These are phyloP conservation scores for Cucumis melo DNA, from an alignment of 306 rosid genomes.

Conservation along the genomic window DNA sequence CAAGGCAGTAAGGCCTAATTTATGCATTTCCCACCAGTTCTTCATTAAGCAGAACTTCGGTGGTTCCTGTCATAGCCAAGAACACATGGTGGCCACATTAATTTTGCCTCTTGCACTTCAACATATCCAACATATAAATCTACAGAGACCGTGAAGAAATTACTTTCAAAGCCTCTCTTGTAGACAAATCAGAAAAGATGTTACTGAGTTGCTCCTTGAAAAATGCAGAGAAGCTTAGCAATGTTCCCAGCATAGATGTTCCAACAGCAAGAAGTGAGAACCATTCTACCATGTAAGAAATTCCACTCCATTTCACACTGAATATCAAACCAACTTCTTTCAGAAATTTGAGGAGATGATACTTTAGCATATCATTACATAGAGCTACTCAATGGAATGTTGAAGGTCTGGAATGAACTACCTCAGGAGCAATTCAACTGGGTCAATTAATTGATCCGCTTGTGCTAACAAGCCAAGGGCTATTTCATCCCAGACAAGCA, in stretches of 20 bases:
- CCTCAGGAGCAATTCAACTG: constrained; percentile 53
- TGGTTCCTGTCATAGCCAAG: constrained; percentile 3
- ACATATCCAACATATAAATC: not conserved
- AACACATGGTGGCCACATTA: not conserved
- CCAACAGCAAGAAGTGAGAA: constrained; percentile 65
- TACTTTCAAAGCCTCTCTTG: constrained; percentile 16
- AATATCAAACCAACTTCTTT: constrained; percentile 2
- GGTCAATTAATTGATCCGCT: constrained; percentile 38
- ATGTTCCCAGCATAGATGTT: constrained; percentile 55
- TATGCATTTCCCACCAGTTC: constrained; percentile 46
- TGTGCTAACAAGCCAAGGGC: constrained; percentile 38
- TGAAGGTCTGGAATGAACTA: constrained; percentile 6
- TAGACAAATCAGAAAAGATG: constrained; percentile 14
- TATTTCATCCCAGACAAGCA: constrained; percentile 62
- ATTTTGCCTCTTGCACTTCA: not conserved
- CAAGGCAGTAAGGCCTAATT: constrained; percentile 30
- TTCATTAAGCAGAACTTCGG: constrained; percentile 6
- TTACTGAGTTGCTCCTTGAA: constrained; percentile 55
- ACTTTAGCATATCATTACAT: not conserved
- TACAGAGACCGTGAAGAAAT: not conserved
- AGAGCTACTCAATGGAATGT: not conserved
- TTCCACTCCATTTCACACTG: constrained; percentile 45
- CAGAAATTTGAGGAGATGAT: not conserved
- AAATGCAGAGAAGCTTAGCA: constrained; percentile 53
- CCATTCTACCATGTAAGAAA: constrained; percentile 56